Percentiles rank a stretch among this genome's conserved stretches.
These are phyloP conservation scores for Diplodia scrobiculata DNA, from an alignment of 2,329 filamentous ascomycete genomes.

Conservation along the genomic window DNA sequence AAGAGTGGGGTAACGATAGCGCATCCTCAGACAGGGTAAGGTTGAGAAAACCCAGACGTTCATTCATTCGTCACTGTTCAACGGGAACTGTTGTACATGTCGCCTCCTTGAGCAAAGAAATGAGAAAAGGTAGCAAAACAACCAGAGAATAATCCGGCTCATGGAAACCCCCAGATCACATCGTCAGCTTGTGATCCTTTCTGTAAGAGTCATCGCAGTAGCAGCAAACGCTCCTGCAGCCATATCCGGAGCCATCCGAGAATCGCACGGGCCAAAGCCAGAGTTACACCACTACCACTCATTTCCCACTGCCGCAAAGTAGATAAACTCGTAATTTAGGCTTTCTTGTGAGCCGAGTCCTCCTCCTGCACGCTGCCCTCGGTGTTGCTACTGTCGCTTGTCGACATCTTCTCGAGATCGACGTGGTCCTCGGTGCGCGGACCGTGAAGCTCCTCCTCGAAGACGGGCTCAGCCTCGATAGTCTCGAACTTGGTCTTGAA, in stretches of 20 bases:
- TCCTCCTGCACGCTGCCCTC: conserved; percentile 64
- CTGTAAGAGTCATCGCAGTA: conserved; percentile 26
- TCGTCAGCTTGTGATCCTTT: conserved; percentile 24
- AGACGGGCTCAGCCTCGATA: conserved; percentile 84
- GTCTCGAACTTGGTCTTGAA: conserved; percentile 98
- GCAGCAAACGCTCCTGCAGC: background rate
- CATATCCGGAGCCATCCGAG: conserved; percentile 5
- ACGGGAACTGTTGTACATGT: conserved; percentile 22
- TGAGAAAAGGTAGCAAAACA: conserved; percentile 12
- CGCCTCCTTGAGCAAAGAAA: conserved; percentile 1
- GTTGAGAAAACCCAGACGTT: background rate
- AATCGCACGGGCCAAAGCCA: background rate
- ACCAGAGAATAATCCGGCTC: background rate
- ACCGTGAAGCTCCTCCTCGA: conserved; percentile 83
- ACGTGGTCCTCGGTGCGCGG: conserved; percentile 60
- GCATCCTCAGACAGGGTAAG: background rate
- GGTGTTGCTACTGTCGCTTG: conserved; percentile 50
- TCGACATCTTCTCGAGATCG: conserved; percentile 54
- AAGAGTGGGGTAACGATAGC: background rate
- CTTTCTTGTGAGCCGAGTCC: conserved; percentile 37
- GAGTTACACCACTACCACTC: conserved; percentile 7
- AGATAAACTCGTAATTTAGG: background rate
- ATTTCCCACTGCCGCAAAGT: conserved; percentile 19
- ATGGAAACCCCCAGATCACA: conserved; percentile 26
- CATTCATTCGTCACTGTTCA: conserved; percentile 27